Evolutionary conservation across 2,329 filamentous ascomycete genomes (phyloP).

Genomic region (Periglandula ipomoeae): DNA sequence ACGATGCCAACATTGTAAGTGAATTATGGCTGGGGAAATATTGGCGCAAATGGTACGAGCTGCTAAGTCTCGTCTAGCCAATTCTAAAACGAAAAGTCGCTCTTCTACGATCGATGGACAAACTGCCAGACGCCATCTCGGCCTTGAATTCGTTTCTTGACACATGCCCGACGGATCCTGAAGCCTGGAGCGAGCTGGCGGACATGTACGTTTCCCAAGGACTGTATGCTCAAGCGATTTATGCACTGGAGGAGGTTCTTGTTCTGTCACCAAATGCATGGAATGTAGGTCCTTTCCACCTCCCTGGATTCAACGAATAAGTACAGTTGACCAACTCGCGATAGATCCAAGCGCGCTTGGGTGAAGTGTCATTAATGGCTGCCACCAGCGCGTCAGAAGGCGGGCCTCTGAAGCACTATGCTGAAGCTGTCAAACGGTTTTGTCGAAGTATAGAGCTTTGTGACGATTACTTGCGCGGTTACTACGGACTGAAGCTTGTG

Average conservation of each 20-base stretch:
- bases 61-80: slow-evolving; percentile 43
- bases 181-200: slow-evolving; percentile 86
- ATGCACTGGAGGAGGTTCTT: slow-evolving; percentile 82
- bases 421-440: slow-evolving; percentile 74
- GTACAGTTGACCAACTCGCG: not conserved
- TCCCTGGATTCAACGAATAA: not conserved
- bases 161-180: slow-evolving; percentile 78
- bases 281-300: slow-evolving; percentile 56
- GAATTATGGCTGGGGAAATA: not conserved
- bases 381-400: slow-evolving; percentile 34
- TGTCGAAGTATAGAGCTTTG: slow-evolving; percentile 88
- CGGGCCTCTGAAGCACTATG: slow-evolving; percentile 44
- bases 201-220: slow-evolving; percentile 78
- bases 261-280: slow-evolving; percentile 84
- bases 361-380: slow-evolving; percentile 72
- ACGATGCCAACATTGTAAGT: slow-evolving; percentile 70
- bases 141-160: slow-evolving; percentile 69
- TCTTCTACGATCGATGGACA: slow-evolving; percentile 65
- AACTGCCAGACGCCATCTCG: slow-evolving; percentile 61
- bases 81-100: slow-evolving; percentile 79
- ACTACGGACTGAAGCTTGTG: slow-evolving; percentile 82
- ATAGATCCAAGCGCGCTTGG: slow-evolving; percentile 77
- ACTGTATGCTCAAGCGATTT: slow-evolving; percentile 74
- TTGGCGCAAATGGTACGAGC: slow-evolving; percentile 3
- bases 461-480: slow-evolving; percentile 83